Evolutionary conservation across 257 asterid genomes (phyloP).

Genomic region (Solanum chmielewskii): DNA sequence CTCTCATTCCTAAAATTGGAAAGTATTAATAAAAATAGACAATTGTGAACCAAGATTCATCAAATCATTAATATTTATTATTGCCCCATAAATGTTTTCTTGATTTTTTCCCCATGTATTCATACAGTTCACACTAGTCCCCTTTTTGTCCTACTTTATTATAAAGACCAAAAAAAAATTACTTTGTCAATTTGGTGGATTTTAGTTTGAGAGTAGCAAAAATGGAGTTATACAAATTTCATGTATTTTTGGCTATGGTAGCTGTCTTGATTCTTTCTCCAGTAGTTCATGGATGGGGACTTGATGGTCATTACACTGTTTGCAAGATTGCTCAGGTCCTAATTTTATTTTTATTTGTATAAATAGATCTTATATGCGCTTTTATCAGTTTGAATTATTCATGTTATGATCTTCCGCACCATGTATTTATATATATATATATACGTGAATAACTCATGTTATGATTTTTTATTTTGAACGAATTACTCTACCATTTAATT

Average conservation of each 20-base stretch:
- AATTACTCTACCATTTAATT: neutral
- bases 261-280: constrained; percentile 22
- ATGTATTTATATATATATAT: no score
- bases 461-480: neutral
- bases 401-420: no score
- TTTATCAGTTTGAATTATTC: no score
- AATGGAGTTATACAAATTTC: constrained; percentile 21
- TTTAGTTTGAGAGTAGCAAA: neutral
- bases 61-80: neutral
- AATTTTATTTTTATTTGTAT: neutral
- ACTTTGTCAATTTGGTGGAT: neutral
- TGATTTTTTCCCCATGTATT: neutral
- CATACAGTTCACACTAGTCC: neutral
- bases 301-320: constrained; percentile 65
- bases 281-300: constrained; percentile 62
- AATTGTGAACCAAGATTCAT: neutral
- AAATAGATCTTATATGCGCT: no score
- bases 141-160: neutral
- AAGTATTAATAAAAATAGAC: neutral
- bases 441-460: neutral
- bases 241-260: constrained; percentile 4
- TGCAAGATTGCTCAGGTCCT: constrained; percentile 76
- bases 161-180: neutral
- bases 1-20: no score
- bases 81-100: neutral